Conservation (phyloP, 176 grass and related monocot species). For the Carex kokanica region DNA sequence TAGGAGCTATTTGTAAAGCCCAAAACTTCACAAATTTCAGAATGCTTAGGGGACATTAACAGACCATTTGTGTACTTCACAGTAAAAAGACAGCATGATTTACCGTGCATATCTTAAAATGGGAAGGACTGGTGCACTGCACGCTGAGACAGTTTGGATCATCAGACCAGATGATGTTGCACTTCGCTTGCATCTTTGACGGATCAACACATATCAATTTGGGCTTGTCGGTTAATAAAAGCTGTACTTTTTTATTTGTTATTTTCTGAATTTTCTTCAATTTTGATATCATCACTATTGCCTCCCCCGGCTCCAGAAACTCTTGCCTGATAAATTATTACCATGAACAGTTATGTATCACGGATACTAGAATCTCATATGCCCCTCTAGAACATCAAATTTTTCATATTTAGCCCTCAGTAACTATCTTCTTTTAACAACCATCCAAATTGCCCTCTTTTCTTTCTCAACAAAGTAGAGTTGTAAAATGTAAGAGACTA, state of each 20-base stretch:
- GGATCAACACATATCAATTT: conserved; percentile 89
- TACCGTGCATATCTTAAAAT: conserved; percentile 98
- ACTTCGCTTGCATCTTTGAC: conserved; percentile 80
- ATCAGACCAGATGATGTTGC: conserved; percentile 73
- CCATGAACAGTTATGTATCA: background rate
- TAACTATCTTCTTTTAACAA: background rate
- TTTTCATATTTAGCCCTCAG: background rate
- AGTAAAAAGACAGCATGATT: conserved; percentile 9
- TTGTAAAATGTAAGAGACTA: background rate
- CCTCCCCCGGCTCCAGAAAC: conserved; percentile 78
- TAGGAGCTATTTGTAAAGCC: background rate
- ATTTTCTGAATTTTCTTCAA: conserved; percentile 97
- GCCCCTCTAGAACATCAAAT: background rate
- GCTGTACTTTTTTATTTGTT: conserved; percentile 90
- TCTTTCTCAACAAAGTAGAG: conserved; percentile 8
- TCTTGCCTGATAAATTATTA: conserved; percentile 55
- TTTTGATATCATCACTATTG: conserved; percentile 87
- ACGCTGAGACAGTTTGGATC: conserved; percentile 66
- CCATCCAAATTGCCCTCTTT: background rate
- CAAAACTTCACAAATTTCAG: background rate
- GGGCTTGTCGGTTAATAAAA: conserved; percentile 92
- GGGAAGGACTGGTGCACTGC: conserved; percentile 64
- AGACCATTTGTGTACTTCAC: background rate
- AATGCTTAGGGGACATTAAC: background rate
- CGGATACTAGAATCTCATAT: background rate